Evolutionary conservation across 495 filamentous ascomycete species (phyloP).

Genomic region (Penicillium dipodomyicola): DNA sequence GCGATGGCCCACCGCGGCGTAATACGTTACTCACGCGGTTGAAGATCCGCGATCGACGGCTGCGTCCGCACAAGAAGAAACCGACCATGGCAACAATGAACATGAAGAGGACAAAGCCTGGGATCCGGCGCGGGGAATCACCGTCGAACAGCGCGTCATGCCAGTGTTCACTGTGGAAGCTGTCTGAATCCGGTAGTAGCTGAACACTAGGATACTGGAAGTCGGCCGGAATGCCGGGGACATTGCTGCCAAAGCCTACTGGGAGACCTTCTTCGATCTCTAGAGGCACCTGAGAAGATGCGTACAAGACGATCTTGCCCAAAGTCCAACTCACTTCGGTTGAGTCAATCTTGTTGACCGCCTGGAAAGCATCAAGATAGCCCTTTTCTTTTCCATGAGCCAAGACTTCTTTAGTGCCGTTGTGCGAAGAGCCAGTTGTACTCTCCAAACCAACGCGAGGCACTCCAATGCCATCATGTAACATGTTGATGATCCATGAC

Average conservation of each 20-base stretch:
- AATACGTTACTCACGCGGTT: constrained; percentile 52
- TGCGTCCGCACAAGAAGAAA: constrained; percentile 68
- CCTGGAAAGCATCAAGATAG: constrained; percentile 84
- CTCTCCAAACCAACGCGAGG: constrained; percentile 83
- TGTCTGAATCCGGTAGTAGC: constrained; percentile 40
- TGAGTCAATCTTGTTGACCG: constrained; percentile 86
- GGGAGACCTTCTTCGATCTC: constrained; percentile 57
- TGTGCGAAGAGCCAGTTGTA: constrained; percentile 49
- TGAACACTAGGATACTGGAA: constrained; percentile 82
- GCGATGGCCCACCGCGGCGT: constrained; percentile 50
- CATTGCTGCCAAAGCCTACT: constrained; percentile 90
- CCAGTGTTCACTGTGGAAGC: constrained; percentile 63
- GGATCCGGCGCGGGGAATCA: constrained; percentile 61
- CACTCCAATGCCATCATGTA: constrained; percentile 94
- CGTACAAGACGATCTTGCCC: constrained; percentile 97
- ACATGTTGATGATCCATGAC: constrained; percentile 92
- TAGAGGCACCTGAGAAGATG: constrained; percentile 78
- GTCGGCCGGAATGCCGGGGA: constrained; percentile 62
- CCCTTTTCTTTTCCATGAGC: constrained; percentile 72
- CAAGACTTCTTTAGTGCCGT: constrained; percentile 72
- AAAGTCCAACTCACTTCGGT: constrained; percentile 98
- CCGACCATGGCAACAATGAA: constrained; percentile 66
- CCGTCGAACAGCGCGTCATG: constrained; percentile 66
- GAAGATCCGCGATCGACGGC: constrained; percentile 66
- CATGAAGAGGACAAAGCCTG: constrained; percentile 70